Conservation (phyloP, 2,329 filamentous ascomycete species). For the Pyricularia grisea region DNA sequence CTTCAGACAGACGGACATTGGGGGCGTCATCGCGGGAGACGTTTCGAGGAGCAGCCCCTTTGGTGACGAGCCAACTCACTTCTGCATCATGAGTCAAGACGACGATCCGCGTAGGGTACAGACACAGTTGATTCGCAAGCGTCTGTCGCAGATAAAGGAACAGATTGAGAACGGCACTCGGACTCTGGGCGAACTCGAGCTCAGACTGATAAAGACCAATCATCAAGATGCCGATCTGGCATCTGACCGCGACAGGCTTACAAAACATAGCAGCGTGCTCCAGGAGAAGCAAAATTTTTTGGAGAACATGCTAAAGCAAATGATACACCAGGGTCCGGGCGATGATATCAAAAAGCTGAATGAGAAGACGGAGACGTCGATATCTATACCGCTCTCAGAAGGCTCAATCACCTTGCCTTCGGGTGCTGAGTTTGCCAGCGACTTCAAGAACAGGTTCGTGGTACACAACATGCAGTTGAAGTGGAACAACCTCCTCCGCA, state of each 20-base stretch:
- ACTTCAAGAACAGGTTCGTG: constrained; percentile 97
- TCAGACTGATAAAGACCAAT: constrained; percentile 48
- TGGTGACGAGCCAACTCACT: constrained; percentile 85
- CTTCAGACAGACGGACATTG: constrained; percentile 92
- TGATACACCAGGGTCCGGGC: constrained; percentile 20
- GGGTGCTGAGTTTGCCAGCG: constrained; percentile 75
- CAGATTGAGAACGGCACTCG: constrained; percentile 71
- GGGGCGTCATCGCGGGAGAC: constrained; percentile 69
- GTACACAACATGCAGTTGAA: constrained; percentile 97
- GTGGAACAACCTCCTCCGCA: constrained; percentile 93
- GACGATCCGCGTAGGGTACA: constrained; percentile 87
- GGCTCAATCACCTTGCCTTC: constrained; percentile 57
- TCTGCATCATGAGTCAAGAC: constrained; percentile 87
- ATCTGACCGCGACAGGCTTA: constrained; percentile 51
- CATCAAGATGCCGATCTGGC: constrained; percentile 38
- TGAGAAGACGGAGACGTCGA: constrained; percentile 27
- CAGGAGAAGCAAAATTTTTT: constrained; percentile 49
- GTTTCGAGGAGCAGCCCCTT: constrained; percentile 79
- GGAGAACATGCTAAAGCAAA: constrained; percentile 46
- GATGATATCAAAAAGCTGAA: constrained; percentile 12
- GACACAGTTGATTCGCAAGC: constrained; percentile 70
- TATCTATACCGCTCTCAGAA: constrained; percentile 29
- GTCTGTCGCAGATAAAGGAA: constrained; percentile 66
- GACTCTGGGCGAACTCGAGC: constrained; percentile 65
- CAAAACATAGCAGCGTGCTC: constrained; percentile 44